Evolutionary conservation across 2,329 filamentous ascomycete genomes (phyloP).

Genomic region (Lecanosticta acicola): DNA sequence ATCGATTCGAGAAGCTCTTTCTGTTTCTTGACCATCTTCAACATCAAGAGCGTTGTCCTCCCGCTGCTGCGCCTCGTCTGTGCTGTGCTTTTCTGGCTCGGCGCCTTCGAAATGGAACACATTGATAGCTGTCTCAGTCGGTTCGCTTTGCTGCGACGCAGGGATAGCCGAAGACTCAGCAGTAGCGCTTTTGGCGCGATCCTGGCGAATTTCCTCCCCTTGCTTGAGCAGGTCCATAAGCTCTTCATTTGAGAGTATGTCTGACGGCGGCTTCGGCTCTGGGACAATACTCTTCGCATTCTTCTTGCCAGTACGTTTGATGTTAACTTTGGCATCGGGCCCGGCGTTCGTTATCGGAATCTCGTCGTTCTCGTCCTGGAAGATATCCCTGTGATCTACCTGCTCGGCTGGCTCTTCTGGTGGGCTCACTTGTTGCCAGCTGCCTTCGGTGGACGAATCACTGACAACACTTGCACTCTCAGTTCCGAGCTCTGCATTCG

Average conservation of each 20-base stretch:
- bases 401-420: neutral
- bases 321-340: constrained; percentile 32
- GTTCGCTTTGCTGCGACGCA: too few species aligned
- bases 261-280: constrained; percentile 16
- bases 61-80: too few species aligned
- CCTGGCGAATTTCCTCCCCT: too few species aligned
- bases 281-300: constrained; percentile 25
- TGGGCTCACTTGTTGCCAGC: constrained; percentile 13
- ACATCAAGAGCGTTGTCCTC: too few species aligned
- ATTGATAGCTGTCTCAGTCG: too few species aligned
- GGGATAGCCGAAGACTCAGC: too few species aligned
- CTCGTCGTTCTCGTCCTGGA: constrained; percentile 18
- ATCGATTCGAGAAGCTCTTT: too few species aligned
- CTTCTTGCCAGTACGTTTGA: constrained; percentile 26
- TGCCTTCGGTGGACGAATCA: constrained; percentile 11
- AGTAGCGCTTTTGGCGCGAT: neutral
- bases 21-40: too few species aligned
- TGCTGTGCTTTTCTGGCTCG: too few species aligned
- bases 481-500: constrained; percentile 2
- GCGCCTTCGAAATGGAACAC: constrained; percentile 17
- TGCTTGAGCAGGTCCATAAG: constrained; percentile 3
- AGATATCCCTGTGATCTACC: constrained; percentile 7
- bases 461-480: constrained; percentile 11
- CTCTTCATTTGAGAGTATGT: constrained; percentile 11
- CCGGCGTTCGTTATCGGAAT: constrained; percentile 34